These are phyloP conservation scores for Colletotrichum sp. DNA, from an alignment of 2,329 filamentous ascomycete genomes.

Conservation along the genomic window DNA sequence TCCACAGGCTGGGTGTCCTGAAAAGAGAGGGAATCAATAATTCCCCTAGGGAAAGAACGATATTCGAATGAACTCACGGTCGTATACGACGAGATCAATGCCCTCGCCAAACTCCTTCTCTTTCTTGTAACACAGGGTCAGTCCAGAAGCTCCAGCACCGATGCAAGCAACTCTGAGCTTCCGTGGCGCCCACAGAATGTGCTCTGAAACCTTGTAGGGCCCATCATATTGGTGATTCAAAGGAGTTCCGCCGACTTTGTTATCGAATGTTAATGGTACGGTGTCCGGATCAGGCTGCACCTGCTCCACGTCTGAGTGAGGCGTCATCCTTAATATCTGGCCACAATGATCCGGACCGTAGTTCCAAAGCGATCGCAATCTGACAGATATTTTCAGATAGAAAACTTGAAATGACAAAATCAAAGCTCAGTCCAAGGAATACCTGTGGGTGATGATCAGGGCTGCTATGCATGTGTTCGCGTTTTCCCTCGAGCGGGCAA, in stretches of 20 bases:
- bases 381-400: neutral
- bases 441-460: neutral
- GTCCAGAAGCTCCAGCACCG: conserved; percentile 8
- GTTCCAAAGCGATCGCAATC: neutral
- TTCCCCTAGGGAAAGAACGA: rapidly evolving
- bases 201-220: neutral
- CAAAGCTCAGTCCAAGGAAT: neutral
- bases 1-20: conserved; percentile 18
- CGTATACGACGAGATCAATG: conserved; percentile 27
- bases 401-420: neutral
- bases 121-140: conserved; percentile 17
- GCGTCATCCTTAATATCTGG: neutral
- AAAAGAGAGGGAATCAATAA: neutral
- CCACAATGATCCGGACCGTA: neutral
- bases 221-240: neutral
- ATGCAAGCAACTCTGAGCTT: neutral
- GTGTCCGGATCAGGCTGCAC: neutral
- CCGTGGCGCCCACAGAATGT: neutral
- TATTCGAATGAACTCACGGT: neutral
- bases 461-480: neutral
- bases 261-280: neutral
- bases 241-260: neutral
- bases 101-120: conserved; percentile 12
- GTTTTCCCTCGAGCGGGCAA: neutral
- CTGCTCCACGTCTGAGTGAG: neutral